These are phyloP conservation scores for Linum usitatissimum DNA, from an alignment of 345 rosid species.

Conservation along the genomic window DNA sequence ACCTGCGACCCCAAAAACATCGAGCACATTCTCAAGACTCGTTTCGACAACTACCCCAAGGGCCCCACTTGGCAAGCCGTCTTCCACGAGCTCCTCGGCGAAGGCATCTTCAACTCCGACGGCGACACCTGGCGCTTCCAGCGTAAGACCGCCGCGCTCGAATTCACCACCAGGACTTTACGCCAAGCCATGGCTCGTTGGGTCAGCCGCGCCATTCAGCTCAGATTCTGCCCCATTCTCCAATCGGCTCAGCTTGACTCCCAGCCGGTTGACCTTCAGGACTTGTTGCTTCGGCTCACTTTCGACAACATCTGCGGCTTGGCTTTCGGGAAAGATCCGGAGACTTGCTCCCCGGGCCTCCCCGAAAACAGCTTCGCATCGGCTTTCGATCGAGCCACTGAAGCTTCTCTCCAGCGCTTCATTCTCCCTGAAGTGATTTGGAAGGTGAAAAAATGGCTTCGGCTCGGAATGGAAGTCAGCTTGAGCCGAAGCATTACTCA, in stretches of 20 bases:
- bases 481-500: constrained; percentile 24
- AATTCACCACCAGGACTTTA: constrained; percentile 39
- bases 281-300: constrained; percentile 35
- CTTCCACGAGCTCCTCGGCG: constrained; percentile 37
- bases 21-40: constrained; percentile 31
- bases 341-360: constrained; percentile 26
- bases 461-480: constrained; percentile 35
- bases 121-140: constrained; percentile 40
- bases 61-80: constrained; percentile 42
- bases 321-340: constrained; percentile 36
- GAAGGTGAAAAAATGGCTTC: constrained; percentile 27
- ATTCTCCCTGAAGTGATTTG: constrained; percentile 30
- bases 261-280: constrained; percentile 32
- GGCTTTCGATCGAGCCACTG: constrained; percentile 38
- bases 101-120: constrained; percentile 41
- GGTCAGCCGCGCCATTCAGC: constrained; percentile 23
- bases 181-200: constrained; percentile 48
- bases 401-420: constrained; percentile 34
- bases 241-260: constrained; percentile 25
- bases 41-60: constrained; percentile 42
- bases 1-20: constrained; percentile 40
- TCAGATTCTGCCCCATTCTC: constrained; percentile 31
- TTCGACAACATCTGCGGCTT: constrained; percentile 43
- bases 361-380: constrained; percentile 31
- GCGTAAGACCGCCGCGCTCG: constrained; percentile 41